Base-by-base conservation (phyloP, 495 filamentous ascomycete species). In the Wilcoxina mikolae region DNA sequence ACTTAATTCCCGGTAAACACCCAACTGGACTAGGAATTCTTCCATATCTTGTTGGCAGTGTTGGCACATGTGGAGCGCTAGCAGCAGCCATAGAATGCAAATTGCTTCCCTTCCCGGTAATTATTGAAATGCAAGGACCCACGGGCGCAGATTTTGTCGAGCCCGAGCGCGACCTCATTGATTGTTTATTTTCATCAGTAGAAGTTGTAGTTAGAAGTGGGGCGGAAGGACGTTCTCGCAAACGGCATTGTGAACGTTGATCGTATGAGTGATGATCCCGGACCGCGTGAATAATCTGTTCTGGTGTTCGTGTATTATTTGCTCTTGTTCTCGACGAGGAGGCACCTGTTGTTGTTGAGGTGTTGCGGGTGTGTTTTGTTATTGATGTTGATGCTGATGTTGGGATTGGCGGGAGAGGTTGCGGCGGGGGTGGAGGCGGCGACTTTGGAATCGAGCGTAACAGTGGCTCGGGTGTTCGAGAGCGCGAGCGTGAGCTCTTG, bases 1-100 rank as follows among this genome's bases (percentile, higher is more conserved):
- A n/a, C 20, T 25, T 27, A 2, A 49, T 49, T 15, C 46, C 46
- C 24, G 46, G 46, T 3, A 49, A 29, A 29, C 46, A 49, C 12
- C 46, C 46, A 29, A 49, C 27, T 15, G 46, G 46, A 3, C 23
- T 49, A 3, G 46, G 46, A 9, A 49, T 25, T 20, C 46, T 49
- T 1, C 46, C 46, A 20, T 49, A 49, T 15, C 46, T 15, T 29
- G 3, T 29, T 15, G 24, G 46, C 7, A 28, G 3, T 3, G 24
- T 49, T 15, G 46, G 24, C 12, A 29, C 46, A 49, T 49, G 11
- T 15, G 46, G 46, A 11, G 3, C 27, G 7, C 10, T n/a, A n/a
- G n/a, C n/a, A n/a, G n/a, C 46, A 28, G 46, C 46, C 12, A 28
- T 23, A 7, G 27, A 15, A 2, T 29, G 5, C 15, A 49, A 2